Conservation (phyloP, 495 filamentous ascomycete genomes). For the Penicillium canescens region DNA sequence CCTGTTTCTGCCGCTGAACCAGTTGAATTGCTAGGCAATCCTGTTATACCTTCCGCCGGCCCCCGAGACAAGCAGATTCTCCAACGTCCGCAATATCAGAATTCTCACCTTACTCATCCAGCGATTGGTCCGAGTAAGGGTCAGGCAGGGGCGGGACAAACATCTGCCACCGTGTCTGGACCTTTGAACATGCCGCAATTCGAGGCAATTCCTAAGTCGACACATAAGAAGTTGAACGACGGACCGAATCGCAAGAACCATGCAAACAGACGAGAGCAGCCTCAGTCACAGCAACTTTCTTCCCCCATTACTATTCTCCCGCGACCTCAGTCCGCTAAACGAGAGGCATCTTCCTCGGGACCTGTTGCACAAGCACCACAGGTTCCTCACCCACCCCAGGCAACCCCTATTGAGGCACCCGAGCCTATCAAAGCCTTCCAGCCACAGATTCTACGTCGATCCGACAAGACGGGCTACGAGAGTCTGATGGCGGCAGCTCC, state of each 20-base stretch:
- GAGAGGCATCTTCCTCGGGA: slow-evolving; percentile 23
- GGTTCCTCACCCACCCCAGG: slow-evolving; percentile 14
- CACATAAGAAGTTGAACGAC: slow-evolving; percentile 18
- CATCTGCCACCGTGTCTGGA: slow-evolving; percentile 52
- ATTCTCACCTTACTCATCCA: slow-evolving; percentile 15
- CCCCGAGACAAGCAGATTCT: slow-evolving; percentile 36
- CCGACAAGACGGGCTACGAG: slow-evolving; percentile 37
- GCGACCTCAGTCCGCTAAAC: slow-evolving; percentile 39
- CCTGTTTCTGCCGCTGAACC: slow-evolving; percentile 22
- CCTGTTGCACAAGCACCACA: slow-evolving; percentile 16
- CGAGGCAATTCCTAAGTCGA: slow-evolving; percentile 35
- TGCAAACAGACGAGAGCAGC: slow-evolving; percentile 16
- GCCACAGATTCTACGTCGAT: slow-evolving; percentile 60
- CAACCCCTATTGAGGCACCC: slow-evolving; percentile 20
- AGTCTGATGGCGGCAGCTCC: slow-evolving; percentile 16
- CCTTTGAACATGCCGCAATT: slow-evolving; percentile 52
- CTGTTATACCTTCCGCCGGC: slow-evolving; percentile 18
- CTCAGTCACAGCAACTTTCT: slow-evolving; percentile 25
- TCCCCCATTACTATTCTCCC: slow-evolving; percentile 48
- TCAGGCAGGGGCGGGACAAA: slow-evolving; percentile 15
- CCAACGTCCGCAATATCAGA: slow-evolving; percentile 31
- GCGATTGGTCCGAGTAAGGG: slow-evolving; percentile 9
- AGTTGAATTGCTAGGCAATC: slow-evolving; percentile 35
- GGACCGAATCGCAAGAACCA: slow-evolving; percentile 24
- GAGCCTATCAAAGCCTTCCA: slow-evolving; percentile 53